A percentile compares a stretch with the other conserved stretches of the same genome.
These are phyloP conservation scores for Teratosphaeria viscida DNA, from an alignment of 2,329 filamentous ascomycete genomes.

Conservation along the genomic window DNA sequence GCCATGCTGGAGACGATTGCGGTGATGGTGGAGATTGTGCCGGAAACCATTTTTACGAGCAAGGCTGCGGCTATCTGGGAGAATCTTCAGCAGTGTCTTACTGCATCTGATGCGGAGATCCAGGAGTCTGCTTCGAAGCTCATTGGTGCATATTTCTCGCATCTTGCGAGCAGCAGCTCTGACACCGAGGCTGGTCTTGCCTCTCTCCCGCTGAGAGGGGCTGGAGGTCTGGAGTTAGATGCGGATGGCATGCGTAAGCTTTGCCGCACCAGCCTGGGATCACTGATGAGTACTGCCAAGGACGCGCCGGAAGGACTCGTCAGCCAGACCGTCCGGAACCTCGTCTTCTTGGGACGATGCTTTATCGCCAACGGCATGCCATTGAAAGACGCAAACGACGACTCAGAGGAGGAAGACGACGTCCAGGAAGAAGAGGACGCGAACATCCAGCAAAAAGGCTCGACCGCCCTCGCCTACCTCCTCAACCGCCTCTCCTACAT, in stretches of 20 bases:
- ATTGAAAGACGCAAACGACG: slow-evolving; percentile 38
- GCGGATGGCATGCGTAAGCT: slow-evolving; percentile 52
- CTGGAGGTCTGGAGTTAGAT: slow-evolving; percentile 58
- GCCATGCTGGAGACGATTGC: slow-evolving; percentile 62
- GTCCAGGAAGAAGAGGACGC: slow-evolving; percentile 28
- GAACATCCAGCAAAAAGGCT: slow-evolving; percentile 10
- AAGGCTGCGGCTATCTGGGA: slow-evolving; percentile 59
- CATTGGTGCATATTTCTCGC: slow-evolving; percentile 65
- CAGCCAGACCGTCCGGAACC: slow-evolving; percentile 65
- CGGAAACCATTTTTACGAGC: slow-evolving; percentile 51
- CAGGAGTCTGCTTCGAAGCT: slow-evolving; percentile 68
- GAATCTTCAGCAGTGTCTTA: slow-evolving; percentile 54
- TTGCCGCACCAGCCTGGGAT: slow-evolving; percentile 46
- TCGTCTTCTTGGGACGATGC: slow-evolving; percentile 67
- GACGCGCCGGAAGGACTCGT: slow-evolving; percentile 58
- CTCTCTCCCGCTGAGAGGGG: slow-evolving; percentile 54
- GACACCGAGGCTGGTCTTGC: slow-evolving; percentile 37
- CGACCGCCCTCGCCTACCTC: slow-evolving; percentile 53
- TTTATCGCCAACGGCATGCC: slow-evolving; percentile 47
- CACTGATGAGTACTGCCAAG: slow-evolving; percentile 53
- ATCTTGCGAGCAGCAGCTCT: slow-evolving; percentile 59
- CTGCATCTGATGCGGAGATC: slow-evolving; percentile 57
- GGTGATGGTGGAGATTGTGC: slow-evolving; percentile 57
- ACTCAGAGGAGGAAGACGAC: slow-evolving; percentile 31
- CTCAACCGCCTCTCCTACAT: slow-evolving; percentile 70